A percentile compares a stretch with the other conserved stretches of the same genome.
Evolutionary conservation across 371 early-diverging fungal species (phyloP).

Genomic region (Rhizomucor pusillus): DNA sequence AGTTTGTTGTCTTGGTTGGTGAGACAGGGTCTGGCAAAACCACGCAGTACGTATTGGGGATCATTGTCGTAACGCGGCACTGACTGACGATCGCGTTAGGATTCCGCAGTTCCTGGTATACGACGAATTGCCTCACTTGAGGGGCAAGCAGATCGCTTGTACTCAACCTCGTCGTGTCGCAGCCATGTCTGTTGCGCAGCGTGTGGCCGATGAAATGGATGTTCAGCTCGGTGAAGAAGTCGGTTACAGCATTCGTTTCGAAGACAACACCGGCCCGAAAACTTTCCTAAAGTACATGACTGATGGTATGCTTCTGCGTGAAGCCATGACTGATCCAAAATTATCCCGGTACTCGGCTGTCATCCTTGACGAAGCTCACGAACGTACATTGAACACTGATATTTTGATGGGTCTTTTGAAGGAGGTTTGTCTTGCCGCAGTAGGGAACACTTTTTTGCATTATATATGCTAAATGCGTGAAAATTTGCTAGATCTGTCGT

Average conservation of each 20-base stretch:
- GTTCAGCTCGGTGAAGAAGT: slow-evolving; percentile 88
- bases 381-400: slow-evolving; percentile 94
- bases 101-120: slow-evolving; percentile 94
- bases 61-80: background rate
- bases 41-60: slow-evolving; percentile 73
- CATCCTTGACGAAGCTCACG: slow-evolving; percentile 99
- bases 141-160: slow-evolving; percentile 90
- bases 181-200: slow-evolving; percentile 96
- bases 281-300: slow-evolving; percentile 97
- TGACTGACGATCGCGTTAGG: slow-evolving; percentile 27
- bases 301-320: slow-evolving; percentile 98
- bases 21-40: slow-evolving; percentile 93
- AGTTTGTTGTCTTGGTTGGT: slow-evolving; percentile 87
- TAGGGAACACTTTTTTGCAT: background rate
- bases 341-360: slow-evolving; percentile 86
- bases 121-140: slow-evolving; percentile 88
- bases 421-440: slow-evolving; percentile 41
- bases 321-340: slow-evolving; percentile 94
- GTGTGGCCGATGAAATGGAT: slow-evolving; percentile 95
- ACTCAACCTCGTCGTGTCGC: slow-evolving; percentile 99
- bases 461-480: background rate
- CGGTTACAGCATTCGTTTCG: slow-evolving; percentile 97
- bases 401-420: slow-evolving; percentile 96
- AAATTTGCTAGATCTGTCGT: slow-evolving; percentile 26
- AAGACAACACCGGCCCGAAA: slow-evolving; percentile 79